phyloP scores from a whole-genome alignment of 495 filamentous ascomycete species.

The Hapsidospora chrysogenum region DNA sequence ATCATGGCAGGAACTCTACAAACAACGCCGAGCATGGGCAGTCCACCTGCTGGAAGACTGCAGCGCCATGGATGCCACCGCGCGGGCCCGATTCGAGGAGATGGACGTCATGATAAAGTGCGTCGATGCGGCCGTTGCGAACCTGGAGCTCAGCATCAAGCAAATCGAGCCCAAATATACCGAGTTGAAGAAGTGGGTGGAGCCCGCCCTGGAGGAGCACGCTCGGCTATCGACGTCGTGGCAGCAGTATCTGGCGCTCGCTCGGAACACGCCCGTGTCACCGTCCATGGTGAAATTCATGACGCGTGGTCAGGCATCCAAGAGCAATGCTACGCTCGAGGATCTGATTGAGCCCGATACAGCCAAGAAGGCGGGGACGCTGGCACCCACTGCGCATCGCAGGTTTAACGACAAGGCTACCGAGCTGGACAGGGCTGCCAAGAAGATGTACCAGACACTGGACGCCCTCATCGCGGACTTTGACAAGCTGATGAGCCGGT shows the following conservation, averaged over 20 bases:
- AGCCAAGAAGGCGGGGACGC: slow-evolving; percentile 43
- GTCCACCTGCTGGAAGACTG: slow-evolving; percentile 47
- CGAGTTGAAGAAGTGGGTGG: slow-evolving; percentile 57
- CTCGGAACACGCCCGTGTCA: slow-evolving; percentile 42
- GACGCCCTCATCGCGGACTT: slow-evolving; percentile 30
- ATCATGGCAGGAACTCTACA: slow-evolving; percentile 72
- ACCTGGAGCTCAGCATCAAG: slow-evolving; percentile 61
- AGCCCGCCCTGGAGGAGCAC: slow-evolving; percentile 56
- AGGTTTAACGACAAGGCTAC: slow-evolving; percentile 26
- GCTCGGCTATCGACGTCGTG: slow-evolving; percentile 43
- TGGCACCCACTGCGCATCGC: slow-evolving; percentile 24
- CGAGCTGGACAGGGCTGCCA: slow-evolving; percentile 29
- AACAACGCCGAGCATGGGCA: slow-evolving; percentile 60
- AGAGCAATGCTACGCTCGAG: slow-evolving; percentile 39
- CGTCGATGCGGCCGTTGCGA: slow-evolving; percentile 61
- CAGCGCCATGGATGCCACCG: slow-evolving; percentile 32
- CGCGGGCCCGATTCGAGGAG: slow-evolving; percentile 37
- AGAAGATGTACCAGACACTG: slow-evolving; percentile 23
- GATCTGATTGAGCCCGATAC: slow-evolving; percentile 55
- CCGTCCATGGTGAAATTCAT: slow-evolving; percentile 35
- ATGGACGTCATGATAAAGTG: slow-evolving; percentile 56
- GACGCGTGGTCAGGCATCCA: slow-evolving; percentile 25
- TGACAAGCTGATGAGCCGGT: slow-evolving; percentile 29
- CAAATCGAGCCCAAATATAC: slow-evolving; percentile 54
- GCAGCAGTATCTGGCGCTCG: slow-evolving; percentile 46